A percentile compares a stretch with the other conserved stretches of the same genome.
phyloP scores from a whole-genome alignment of 2,329 filamentous ascomycete genomes.

The Fusarium longipes region DNA sequence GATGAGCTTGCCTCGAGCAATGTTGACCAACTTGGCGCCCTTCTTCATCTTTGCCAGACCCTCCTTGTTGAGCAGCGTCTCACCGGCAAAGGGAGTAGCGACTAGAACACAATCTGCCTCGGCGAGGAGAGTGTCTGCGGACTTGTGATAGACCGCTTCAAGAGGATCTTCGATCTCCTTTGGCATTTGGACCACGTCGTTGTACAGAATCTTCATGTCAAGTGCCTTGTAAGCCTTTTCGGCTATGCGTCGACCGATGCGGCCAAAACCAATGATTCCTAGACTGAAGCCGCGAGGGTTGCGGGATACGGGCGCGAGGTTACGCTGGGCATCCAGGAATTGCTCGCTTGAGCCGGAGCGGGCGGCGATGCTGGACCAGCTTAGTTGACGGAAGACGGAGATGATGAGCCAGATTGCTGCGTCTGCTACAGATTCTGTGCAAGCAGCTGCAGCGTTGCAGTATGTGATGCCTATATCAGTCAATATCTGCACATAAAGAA shows the following conservation, averaged over 20 bases:
- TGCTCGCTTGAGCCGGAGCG: conserved; percentile 43
- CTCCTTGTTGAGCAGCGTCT: conserved; percentile 52
- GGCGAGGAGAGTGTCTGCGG: conserved; percentile 37
- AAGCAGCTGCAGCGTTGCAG: conserved; percentile 44
- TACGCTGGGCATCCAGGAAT: conserved; percentile 42
- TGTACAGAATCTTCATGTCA: conserved; percentile 47
- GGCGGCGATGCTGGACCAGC: conserved; percentile 44
- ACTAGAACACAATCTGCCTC: conserved; percentile 45
- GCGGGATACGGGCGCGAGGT: conserved; percentile 41
- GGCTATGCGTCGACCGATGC: conserved; percentile 43
- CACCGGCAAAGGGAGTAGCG: conserved; percentile 42
- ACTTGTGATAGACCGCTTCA: conserved; percentile 38
- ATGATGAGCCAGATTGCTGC: conserved; percentile 47
- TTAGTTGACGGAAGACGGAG: conserved; percentile 44
- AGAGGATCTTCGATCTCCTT: conserved; percentile 26
- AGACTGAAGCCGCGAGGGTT: conserved; percentile 44
- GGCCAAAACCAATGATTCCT: conserved; percentile 44
- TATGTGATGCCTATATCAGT: conserved; percentile 39
- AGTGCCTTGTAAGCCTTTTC: conserved; percentile 46
- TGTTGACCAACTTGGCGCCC: conserved; percentile 76
- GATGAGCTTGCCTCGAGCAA: conserved; percentile 77
- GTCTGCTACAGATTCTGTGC: conserved; percentile 45
- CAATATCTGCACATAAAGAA: neutral
- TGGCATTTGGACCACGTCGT: conserved; percentile 42
- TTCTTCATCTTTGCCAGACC: conserved; percentile 78